phyloP scores from a whole-genome alignment of 78 protist genomes.

The Anaeramoeba flamelloides region DNA sequence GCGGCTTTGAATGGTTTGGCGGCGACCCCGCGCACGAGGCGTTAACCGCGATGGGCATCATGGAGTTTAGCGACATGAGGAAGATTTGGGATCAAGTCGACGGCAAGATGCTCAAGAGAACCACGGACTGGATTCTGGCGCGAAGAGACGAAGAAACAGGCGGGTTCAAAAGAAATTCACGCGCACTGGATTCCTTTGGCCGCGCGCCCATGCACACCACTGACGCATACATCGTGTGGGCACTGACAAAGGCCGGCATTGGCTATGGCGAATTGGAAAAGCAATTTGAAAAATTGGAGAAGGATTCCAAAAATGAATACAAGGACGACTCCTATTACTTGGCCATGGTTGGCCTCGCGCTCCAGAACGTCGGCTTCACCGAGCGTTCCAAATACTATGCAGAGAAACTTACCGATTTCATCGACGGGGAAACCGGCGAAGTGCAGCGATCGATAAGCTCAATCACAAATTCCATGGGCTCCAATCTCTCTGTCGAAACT shows the following conservation, averaged over 20 bases:
- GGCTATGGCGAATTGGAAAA: too few species aligned
- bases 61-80: constrained; percentile 16
- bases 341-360: constrained; percentile 5
- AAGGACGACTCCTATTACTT: constrained; percentile 6
- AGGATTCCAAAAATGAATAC: too few species aligned
- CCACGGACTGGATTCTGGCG: constrained; percentile 11
- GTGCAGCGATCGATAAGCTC: constrained; percentile 2
- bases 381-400: too few species aligned
- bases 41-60: constrained; percentile 15
- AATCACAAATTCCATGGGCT: constrained; percentile 16
- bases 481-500: constrained; percentile 6
- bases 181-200: constrained; percentile 6
- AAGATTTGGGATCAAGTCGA: constrained; percentile 10
- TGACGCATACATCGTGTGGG: constrained; percentile 18
- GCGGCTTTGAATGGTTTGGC: constrained; percentile 28
- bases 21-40: constrained; percentile 17
- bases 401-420: background rate
- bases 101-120: constrained; percentile 3
- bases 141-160: too few species aligned
- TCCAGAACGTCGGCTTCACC: too few species aligned
- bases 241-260: too few species aligned
- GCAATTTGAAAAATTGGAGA: too few species aligned
- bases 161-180: background rate
- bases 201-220: constrained; percentile 5
- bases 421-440: background rate